Conservation (phyloP, 345 rosid genomes). For the Geranium rotundifolium region DNA sequence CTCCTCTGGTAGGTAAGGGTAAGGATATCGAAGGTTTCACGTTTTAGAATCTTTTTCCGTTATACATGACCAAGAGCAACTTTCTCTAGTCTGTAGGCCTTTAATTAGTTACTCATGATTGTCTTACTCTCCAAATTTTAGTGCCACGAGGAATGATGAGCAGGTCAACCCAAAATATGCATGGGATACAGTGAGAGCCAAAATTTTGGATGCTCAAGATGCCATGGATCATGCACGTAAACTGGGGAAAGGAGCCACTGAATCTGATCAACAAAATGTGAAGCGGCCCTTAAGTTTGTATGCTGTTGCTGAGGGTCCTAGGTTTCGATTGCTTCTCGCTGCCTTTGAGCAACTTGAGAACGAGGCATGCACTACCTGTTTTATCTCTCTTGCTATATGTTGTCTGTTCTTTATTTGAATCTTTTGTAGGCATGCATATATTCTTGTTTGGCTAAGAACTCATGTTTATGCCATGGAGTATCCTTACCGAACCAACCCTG, state of each 20-base stretch:
- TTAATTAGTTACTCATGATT: constrained; percentile 1
- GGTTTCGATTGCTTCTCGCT: constrained; percentile 61
- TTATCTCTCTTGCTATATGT: constrained; percentile 6
- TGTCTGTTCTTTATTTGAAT: neutral
- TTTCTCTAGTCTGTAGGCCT: constrained; percentile 1
- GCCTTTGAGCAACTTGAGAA: constrained; percentile 59
- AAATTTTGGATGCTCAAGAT: constrained; percentile 62
- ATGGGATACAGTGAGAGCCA: constrained; percentile 58
- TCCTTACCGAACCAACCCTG: neutral
- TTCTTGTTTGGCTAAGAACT: neutral
- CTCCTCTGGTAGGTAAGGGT: constrained; percentile 93
- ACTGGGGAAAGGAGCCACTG: constrained; percentile 29
- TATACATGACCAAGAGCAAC: constrained; percentile 5
- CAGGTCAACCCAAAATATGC: constrained; percentile 24
- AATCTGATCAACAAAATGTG: constrained; percentile 30
- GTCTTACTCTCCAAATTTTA: constrained; percentile 14
- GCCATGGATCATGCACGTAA: constrained; percentile 28
- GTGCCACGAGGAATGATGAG: constrained; percentile 29
- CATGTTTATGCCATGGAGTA: neutral
- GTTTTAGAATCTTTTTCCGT: constrained; percentile 2
- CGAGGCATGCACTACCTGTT: constrained; percentile 47
- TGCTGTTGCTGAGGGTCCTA: constrained; percentile 62
- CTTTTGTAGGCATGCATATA: neutral
- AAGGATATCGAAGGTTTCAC: constrained; percentile 22
- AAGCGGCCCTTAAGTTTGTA: constrained; percentile 50